phyloP scores from a whole-genome alignment of 2,329 filamentous ascomycete species.

The Epichloe scottii region DNA sequence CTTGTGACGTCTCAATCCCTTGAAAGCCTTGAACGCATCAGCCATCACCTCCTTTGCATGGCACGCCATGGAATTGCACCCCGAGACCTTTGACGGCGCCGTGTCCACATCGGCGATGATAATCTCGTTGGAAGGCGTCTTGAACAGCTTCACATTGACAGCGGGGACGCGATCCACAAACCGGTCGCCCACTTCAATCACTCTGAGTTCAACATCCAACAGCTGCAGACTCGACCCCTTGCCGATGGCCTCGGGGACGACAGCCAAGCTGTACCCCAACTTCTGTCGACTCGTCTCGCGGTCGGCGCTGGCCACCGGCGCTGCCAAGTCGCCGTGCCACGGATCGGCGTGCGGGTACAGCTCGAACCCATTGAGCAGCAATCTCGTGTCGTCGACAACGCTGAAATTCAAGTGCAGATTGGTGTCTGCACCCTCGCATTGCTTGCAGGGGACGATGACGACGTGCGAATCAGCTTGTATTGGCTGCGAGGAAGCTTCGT shows the following conservation, averaged over 20 bases:
- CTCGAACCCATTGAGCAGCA: constrained; percentile 48
- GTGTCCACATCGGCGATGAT: constrained; percentile 38
- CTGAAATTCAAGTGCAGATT: constrained; percentile 42
- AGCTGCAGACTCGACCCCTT: constrained; percentile 39
- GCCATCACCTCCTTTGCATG: constrained; percentile 28
- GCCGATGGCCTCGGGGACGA: constrained; percentile 31
- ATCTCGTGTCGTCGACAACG: constrained; percentile 33
- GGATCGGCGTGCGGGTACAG: constrained; percentile 43
- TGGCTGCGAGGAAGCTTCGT: constrained; percentile 25
- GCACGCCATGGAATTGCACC: constrained; percentile 38
- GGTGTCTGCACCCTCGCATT: constrained; percentile 35
- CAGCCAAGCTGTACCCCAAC: constrained; percentile 37
- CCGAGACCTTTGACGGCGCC: constrained; percentile 16
- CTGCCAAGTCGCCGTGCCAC: constrained; percentile 30
- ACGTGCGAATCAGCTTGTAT: constrained; percentile 21
- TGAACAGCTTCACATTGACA: constrained; percentile 49
- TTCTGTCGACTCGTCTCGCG: constrained; percentile 23
- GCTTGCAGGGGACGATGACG: constrained; percentile 39
- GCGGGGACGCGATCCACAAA: constrained; percentile 42
- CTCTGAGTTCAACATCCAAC: constrained; percentile 41
- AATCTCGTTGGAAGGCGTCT: constrained; percentile 41
- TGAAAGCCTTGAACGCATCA: constrained; percentile 15
- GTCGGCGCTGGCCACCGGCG: constrained; percentile 30
- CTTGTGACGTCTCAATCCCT: constrained; percentile 11
- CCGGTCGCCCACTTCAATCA: constrained; percentile 45